Conservation (phyloP, 140 eudicot genomes). For the Stevia rebaudiana region DNA sequence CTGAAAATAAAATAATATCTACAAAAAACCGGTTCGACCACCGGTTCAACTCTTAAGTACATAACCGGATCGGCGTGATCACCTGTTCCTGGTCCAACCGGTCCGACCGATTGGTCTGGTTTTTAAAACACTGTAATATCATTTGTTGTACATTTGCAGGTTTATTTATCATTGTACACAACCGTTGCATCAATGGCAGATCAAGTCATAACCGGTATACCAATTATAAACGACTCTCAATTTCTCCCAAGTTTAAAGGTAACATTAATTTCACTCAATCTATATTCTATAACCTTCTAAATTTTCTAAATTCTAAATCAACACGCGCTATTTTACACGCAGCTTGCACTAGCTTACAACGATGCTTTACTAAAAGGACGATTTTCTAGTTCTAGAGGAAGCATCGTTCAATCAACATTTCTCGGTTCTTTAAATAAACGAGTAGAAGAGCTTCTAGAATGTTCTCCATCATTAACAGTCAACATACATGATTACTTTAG, state of each 20-base stretch:
- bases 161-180: constrained; percentile 75
- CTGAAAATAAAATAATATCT: no score
- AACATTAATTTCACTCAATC: not conserved
- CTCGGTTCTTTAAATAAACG: constrained; percentile 67
- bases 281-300: not conserved
- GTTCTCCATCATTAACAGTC: constrained; percentile 25
- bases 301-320: not conserved
- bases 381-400: constrained; percentile 47
- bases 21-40: no score
- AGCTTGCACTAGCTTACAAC: constrained; percentile 90
- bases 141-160: constrained; percentile 41
- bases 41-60: no score
- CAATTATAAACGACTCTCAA: constrained; percentile 41
- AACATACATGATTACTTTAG: constrained; percentile 35
- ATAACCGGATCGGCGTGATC: no score
- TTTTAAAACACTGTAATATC: no score
- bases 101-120: no score
- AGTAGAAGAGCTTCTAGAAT: constrained; percentile 60
- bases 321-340: not conserved
- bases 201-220: constrained; percentile 38
- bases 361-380: constrained; percentile 66
- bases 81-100: no score
- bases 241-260: constrained; percentile 81
- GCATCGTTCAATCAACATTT: constrained; percentile 77
- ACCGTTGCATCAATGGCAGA: constrained; percentile 71